A percentile compares a stretch with the other conserved stretches of the same genome.
Evolutionary conservation across 2,329 filamentous ascomycete species (phyloP).

Genomic region (Colletotrichum sp.): DNA sequence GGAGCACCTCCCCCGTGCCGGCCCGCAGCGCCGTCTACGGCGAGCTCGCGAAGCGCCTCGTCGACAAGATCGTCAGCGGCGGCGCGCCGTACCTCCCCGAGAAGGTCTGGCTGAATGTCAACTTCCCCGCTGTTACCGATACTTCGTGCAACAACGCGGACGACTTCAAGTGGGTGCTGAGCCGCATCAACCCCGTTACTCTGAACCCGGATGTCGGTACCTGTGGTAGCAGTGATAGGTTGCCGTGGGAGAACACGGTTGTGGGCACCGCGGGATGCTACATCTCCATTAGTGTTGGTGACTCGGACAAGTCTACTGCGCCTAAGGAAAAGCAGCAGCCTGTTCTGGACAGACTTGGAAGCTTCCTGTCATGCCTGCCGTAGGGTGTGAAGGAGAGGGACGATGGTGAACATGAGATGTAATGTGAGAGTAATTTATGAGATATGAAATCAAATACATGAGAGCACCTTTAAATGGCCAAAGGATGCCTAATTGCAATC

Average conservation of each 20-base stretch:
- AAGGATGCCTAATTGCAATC: not conserved
- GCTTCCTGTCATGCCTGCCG: conserved; percentile 52
- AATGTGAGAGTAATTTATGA: not conserved
- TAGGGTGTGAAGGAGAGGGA: conserved; percentile 4
- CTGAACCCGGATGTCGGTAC: conserved; percentile 60
- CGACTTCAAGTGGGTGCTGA: conserved; percentile 69
- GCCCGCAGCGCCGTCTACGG: conserved; percentile 65
- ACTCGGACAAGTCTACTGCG: conserved; percentile 62
- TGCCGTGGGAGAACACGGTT: conserved; percentile 66
- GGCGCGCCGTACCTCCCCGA: conserved; percentile 68
- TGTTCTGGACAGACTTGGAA: conserved; percentile 55
- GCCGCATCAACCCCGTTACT: conserved; percentile 62
- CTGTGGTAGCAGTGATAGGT: conserved; percentile 53
- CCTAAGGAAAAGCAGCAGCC: conserved; percentile 53
- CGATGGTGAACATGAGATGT: not conserved
- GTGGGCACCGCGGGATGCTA: conserved; percentile 57
- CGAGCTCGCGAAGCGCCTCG: conserved; percentile 64
- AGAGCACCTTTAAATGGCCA: not conserved
- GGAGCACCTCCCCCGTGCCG: conserved; percentile 58
- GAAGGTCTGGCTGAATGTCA: conserved; percentile 71
- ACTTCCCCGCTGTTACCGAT: conserved; percentile 59
- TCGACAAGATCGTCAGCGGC: conserved; percentile 56
- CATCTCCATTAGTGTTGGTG: conserved; percentile 67
- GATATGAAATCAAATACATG: not conserved
- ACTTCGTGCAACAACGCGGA: conserved; percentile 56